These are phyloP conservation scores for Cyberlindnera xishuangbannaensis DNA, from an alignment of 805 yeast genomes.

Conservation along the genomic window DNA sequence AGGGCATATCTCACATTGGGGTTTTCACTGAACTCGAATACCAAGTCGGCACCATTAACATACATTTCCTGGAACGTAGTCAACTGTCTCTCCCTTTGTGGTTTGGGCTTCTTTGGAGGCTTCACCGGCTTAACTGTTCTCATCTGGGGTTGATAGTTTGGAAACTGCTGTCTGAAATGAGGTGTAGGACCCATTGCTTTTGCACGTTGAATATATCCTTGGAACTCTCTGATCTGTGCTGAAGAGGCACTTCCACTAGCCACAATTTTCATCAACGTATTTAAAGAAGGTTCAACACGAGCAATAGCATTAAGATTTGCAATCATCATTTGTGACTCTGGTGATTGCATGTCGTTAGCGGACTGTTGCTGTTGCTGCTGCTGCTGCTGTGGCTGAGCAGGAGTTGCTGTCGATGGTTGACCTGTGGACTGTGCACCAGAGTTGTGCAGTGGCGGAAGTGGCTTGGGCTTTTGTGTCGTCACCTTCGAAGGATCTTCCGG, in stretches of 20 bases:
- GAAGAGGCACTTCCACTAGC: constrained; percentile 76
- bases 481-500: background rate
- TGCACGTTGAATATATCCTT: constrained; percentile 74
- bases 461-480: constrained; percentile 1
- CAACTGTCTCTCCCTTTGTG: constrained; percentile 46
- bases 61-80: constrained; percentile 78
- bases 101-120: constrained; percentile 20
- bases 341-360: constrained; percentile 42
- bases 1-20: constrained; percentile 66
- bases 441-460: constrained; percentile 4
- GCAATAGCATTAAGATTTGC: constrained; percentile 82
- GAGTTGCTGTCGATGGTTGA: background rate
- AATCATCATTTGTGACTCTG: constrained; percentile 76
- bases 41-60: constrained; percentile 60
- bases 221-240: constrained; percentile 71
- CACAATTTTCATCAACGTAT: constrained; percentile 72
- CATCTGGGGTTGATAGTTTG: constrained; percentile 13
- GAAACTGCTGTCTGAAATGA: constrained; percentile 29
- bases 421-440: constrained; percentile 1
- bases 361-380: constrained; percentile 22
- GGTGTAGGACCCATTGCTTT: constrained; percentile 61
- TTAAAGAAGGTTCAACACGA: constrained; percentile 58
- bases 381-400: constrained; percentile 4
- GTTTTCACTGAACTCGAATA: constrained; percentile 81
- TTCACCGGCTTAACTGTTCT: constrained; percentile 10